Evolutionary conservation across 2,329 filamentous ascomycete species (phyloP).

Genomic region (Hansfordia pulvinata): DNA sequence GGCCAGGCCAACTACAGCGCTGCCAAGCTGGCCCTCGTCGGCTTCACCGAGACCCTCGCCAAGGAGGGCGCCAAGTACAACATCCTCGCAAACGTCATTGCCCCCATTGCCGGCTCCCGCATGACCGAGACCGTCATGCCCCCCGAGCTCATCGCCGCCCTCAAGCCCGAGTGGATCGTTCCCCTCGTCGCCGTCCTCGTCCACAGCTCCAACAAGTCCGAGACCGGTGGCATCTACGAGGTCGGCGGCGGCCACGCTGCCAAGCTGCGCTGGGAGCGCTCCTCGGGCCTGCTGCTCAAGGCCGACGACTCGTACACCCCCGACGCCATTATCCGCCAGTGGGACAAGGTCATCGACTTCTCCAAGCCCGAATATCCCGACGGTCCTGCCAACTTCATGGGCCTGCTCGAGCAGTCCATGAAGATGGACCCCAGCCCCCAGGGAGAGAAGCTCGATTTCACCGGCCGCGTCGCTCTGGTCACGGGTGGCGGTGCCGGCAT

Average conservation of each 20-base stretch:
- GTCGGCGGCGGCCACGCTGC: slow-evolving; percentile 84
- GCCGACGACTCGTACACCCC: slow-evolving; percentile 81
- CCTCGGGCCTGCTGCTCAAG: slow-evolving; percentile 78
- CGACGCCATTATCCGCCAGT: slow-evolving; percentile 76
- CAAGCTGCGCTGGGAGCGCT: slow-evolving; percentile 91
- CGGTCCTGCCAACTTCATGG: slow-evolving; percentile 79
- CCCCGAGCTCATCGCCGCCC: slow-evolving; percentile 71
- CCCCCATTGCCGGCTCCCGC: slow-evolving; percentile 85
- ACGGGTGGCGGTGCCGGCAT: slow-evolving; percentile 86
- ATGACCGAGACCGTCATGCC: slow-evolving; percentile 96
- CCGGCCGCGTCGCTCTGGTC: slow-evolving; percentile 71
- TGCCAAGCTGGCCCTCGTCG: slow-evolving; percentile 88
- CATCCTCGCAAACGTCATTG: slow-evolving; percentile 89
- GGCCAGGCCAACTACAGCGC: slow-evolving; percentile 97
- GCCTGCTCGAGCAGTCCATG: slow-evolving; percentile 69
- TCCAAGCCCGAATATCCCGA: slow-evolving; percentile 69
- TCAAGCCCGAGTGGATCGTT: slow-evolving; percentile 91
- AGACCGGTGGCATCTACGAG: slow-evolving; percentile 87
- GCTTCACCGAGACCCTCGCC: slow-evolving; percentile 93
- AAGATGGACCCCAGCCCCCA: slow-evolving; percentile 60
- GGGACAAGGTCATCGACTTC: slow-evolving; percentile 80
- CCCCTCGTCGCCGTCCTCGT: slow-evolving; percentile 81
- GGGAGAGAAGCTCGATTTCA: slow-evolving; percentile 67
- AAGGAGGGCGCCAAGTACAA: slow-evolving; percentile 98
- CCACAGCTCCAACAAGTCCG: slow-evolving; percentile 69